phyloP scores from a whole-genome alignment of 257 asterid species.

The Penstemon eatonii region DNA sequence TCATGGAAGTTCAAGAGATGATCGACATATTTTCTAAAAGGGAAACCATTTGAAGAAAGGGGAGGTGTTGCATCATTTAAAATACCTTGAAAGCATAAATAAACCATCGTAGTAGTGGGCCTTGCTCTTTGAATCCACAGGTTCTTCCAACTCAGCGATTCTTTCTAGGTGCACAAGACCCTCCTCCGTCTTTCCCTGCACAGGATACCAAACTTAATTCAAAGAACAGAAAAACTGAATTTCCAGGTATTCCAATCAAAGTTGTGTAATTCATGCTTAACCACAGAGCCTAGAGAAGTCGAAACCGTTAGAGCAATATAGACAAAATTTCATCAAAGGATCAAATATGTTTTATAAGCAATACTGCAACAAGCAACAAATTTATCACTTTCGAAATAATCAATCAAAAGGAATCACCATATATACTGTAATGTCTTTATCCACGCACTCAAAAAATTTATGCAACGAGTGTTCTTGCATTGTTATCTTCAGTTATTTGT shows the following conservation, averaged over 20 bases:
- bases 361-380: not conserved
- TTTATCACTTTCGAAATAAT: slow-evolving; percentile 3
- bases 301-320: slow-evolving; percentile 10
- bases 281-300: slow-evolving; percentile 18
- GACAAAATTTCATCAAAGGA: not conserved
- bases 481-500: not conserved
- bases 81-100: slow-evolving; percentile 69
- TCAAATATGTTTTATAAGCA: not conserved
- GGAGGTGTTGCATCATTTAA: slow-evolving; percentile 1
- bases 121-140: slow-evolving; percentile 64
- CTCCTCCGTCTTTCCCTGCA: slow-evolving; percentile 70
- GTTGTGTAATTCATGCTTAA: not conserved
- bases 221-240: not conserved
- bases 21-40: not conserved
- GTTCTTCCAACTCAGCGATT: slow-evolving; percentile 69
- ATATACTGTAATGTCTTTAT: not conserved
- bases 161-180: slow-evolving; percentile 77
- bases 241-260: not conserved
- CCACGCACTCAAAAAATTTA: too few relatives aligned
- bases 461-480: too few relatives aligned
- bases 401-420: not conserved
- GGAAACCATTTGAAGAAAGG: not conserved
- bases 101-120: slow-evolving; percentile 80
- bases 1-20: not conserved
- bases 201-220: not conserved